Percentiles rank a stretch among this genome's conserved stretches.
phyloP scores from a whole-genome alignment of 192 early-diverging fungal species.

The Glomus cerebriforme region DNA sequence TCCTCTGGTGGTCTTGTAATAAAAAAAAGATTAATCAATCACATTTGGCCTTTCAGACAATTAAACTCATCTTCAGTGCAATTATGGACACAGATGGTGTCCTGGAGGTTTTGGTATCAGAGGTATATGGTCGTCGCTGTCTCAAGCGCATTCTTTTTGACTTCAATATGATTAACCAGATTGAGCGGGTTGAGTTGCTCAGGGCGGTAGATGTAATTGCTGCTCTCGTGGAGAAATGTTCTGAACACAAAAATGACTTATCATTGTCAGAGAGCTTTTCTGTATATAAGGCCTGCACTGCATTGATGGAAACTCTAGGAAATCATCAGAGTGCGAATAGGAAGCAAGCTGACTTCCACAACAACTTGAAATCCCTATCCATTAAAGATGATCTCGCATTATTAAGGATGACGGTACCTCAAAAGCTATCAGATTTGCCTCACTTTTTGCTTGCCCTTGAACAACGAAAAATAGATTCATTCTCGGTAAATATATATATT shows the following conservation, averaged over 20 bases:
- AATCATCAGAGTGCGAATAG: background rate
- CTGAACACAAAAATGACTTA: background rate
- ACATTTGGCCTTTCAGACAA: background rate
- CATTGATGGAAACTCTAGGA: background rate
- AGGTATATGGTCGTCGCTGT: background rate
- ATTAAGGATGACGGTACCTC: background rate
- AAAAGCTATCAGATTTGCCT: slow-evolving; percentile 1
- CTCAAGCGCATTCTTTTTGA: background rate
- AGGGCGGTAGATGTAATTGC: background rate
- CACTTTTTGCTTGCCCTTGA: background rate
- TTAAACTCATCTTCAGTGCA: background rate
- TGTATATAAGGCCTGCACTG: slow-evolving; percentile 11
- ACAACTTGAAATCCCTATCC: background rate
- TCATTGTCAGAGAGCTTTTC: background rate
- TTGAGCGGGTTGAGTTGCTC: background rate
- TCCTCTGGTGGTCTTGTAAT: background rate
- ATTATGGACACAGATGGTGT: background rate
- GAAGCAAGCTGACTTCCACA: background rate
- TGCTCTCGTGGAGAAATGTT: slow-evolving; percentile 4
- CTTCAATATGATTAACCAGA: background rate
- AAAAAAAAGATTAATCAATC: background rate
- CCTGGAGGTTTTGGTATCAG: background rate
- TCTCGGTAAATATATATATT: background rate
- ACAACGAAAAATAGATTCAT: slow-evolving; percentile 5
- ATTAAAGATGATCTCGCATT: background rate